Conservation (phyloP, 208 protist species). For the Phytomonas sp. region DNA sequence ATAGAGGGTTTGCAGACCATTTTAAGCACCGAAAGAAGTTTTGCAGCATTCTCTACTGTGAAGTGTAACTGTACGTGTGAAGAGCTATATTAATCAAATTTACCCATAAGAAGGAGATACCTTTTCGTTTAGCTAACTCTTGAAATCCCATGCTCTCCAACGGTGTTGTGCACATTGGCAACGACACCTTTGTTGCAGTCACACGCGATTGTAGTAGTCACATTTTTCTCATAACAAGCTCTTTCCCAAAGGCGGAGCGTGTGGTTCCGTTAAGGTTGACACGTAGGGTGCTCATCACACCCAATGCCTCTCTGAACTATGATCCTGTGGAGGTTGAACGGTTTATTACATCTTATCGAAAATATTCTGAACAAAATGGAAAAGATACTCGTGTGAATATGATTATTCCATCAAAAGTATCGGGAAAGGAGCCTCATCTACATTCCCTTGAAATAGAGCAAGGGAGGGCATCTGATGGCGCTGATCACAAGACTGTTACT, state of each 20-base stretch:
- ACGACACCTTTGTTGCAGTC: slow-evolving; percentile 65
- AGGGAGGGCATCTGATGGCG: background rate
- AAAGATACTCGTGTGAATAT: background rate
- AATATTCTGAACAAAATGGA: background rate
- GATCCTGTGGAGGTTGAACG: slow-evolving; percentile 5
- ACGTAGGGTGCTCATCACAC: slow-evolving; percentile 17
- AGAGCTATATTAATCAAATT: background rate
- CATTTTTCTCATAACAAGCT: slow-evolving; percentile 54
- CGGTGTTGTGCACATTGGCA: slow-evolving; percentile 65
- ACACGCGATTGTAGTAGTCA: slow-evolving; percentile 31
- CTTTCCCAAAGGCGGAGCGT: slow-evolving; percentile 32
- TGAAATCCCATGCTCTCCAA: slow-evolving; percentile 57
- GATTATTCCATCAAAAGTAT: background rate
- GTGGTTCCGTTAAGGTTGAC: slow-evolving; percentile 23
- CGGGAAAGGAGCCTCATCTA: background rate
- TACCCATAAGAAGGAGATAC: background rate
- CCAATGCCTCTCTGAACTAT: slow-evolving; percentile 17
- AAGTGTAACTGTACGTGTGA: background rate
- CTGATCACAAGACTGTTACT: background rate
- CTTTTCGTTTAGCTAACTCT: background rate
- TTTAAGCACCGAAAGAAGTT: background rate
- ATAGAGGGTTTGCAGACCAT: background rate
- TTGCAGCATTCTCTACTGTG: background rate
- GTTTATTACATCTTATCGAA: slow-evolving; percentile 5
- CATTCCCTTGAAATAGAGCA: background rate